phyloP scores from a whole-genome alignment of 805 yeast genomes.

The Kregervanrija pseudodelftensis region DNA sequence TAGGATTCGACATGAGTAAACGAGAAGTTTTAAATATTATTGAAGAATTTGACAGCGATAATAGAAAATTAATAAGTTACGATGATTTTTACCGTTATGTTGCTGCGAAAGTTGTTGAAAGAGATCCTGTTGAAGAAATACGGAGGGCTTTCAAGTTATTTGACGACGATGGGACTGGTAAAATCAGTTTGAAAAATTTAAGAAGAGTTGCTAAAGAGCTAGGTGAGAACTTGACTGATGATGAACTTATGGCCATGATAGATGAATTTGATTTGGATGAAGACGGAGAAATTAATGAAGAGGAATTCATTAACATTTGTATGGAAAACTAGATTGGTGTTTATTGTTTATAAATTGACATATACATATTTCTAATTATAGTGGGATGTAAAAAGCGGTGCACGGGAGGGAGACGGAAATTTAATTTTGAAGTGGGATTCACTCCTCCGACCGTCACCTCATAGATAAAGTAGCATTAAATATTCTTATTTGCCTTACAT shows the following conservation, averaged over 20 bases:
- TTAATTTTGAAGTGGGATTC: no score
- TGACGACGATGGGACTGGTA: slow-evolving; percentile 85
- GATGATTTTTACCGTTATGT: slow-evolving; percentile 78
- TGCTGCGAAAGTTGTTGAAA: slow-evolving; percentile 71
- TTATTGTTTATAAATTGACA: not conserved
- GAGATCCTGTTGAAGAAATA: slow-evolving; percentile 93
- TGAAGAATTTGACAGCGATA: slow-evolving; percentile 74
- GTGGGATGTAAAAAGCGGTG: not conserved
- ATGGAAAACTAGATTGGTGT: slow-evolving; percentile 45
- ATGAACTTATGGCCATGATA: slow-evolving; percentile 92
- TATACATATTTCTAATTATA: not conserved
- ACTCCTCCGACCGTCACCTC: no score
- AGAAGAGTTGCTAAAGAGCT: slow-evolving; percentile 87
- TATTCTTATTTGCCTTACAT: no score
- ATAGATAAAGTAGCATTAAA: no score
- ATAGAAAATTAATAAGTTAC: slow-evolving; percentile 62
- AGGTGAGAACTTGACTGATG: slow-evolving; percentile 88
- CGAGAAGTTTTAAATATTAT: slow-evolving; percentile 70
- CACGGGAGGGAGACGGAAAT: not conserved
- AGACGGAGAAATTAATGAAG: slow-evolving; percentile 90
- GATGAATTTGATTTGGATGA: slow-evolving; percentile 95
- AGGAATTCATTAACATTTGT: slow-evolving; percentile 85
- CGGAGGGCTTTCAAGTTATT: slow-evolving; percentile 82
- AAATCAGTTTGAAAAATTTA: slow-evolving; percentile 71
- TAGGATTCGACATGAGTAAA: slow-evolving; percentile 80